Conservation (phyloP, 495 filamentous ascomycete species). For the Penicillium herquei region DNA sequence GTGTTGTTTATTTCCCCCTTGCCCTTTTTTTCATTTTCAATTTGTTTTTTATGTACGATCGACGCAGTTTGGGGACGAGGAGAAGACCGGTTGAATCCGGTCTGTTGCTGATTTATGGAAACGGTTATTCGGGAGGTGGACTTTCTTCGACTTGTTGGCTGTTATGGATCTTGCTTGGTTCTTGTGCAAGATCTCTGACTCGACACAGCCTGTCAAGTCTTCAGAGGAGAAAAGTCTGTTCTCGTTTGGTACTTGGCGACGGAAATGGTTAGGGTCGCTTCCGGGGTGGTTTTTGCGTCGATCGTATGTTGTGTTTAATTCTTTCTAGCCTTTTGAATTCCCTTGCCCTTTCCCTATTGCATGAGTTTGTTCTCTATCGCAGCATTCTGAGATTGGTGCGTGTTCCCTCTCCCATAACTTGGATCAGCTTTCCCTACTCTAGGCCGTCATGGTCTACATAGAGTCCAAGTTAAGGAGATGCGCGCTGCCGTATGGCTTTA, state of each 20-base stretch:
- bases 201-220: conserved; percentile 4
- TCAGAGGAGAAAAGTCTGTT: conserved; percentile 4
- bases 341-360: conserved; percentile 6
- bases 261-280: conserved; percentile 53
- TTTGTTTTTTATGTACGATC: conserved; percentile 20
- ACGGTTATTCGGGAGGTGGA: conserved; percentile 6
- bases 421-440: no score
- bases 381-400: background rate
- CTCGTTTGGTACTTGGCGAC: conserved; percentile 41
- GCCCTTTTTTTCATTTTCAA: conserved; percentile 12
- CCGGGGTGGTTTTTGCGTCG: conserved; percentile 51
- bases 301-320: conserved; percentile 31
- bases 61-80: conserved; percentile 31
- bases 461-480: background rate
- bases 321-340: conserved; percentile 5
- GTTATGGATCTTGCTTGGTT: conserved; percentile 12
- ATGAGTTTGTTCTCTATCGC: background rate
- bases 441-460: background rate
- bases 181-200: background rate
- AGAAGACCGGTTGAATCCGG: conserved; percentile 15
- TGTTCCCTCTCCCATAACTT: no score
- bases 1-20: conserved; percentile 13
- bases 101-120: conserved; percentile 9
- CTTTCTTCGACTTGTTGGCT: conserved; percentile 15
- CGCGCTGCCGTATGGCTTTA: background rate